phyloP scores from a whole-genome alignment of 2,329 filamentous ascomycete genomes.

The Cladophialophora chaetospira region DNA sequence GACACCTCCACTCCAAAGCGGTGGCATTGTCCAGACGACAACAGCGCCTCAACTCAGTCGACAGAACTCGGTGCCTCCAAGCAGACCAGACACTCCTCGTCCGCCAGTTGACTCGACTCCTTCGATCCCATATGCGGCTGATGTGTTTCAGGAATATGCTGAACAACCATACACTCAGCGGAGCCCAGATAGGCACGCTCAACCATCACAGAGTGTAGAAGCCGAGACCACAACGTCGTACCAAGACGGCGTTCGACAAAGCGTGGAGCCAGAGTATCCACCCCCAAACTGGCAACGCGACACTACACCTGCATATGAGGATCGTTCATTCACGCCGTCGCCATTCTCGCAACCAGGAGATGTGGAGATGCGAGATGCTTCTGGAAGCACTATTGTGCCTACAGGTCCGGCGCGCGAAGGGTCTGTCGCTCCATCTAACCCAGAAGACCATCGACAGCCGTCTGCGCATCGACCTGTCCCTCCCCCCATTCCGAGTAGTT shows the following conservation, averaged over 20 bases:
- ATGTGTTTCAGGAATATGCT: slow-evolving; percentile 7
- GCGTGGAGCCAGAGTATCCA: slow-evolving; percentile 24
- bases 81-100: slow-evolving; percentile 20
- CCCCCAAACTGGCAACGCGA: slow-evolving; percentile 17
- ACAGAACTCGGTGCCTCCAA: background rate
- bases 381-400: background rate
- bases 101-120: slow-evolving; percentile 1
- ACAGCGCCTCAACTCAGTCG: background rate
- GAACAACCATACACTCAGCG: too few relatives aligned
- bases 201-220: slow-evolving; percentile 26
- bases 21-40: background rate
- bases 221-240: slow-evolving; percentile 7
- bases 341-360: slow-evolving; percentile 22
- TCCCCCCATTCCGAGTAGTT: slow-evolving; percentile 16
- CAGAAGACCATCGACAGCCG: background rate
- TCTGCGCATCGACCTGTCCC: slow-evolving; percentile 5
- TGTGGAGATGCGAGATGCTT: slow-evolving; percentile 19
- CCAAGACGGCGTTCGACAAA: slow-evolving; percentile 20
- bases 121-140: slow-evolving; percentile 5
- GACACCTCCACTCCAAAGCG: background rate
- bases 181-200: too few relatives aligned
- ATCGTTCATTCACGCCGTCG: slow-evolving; percentile 27
- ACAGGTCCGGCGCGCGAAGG: background rate
- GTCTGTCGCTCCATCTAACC: slow-evolving; percentile 9
- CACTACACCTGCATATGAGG: slow-evolving; percentile 26